These are phyloP conservation scores for Umbilicus rupestris DNA, from an alignment of 164 flowering plant species.

Conservation along the genomic window DNA sequence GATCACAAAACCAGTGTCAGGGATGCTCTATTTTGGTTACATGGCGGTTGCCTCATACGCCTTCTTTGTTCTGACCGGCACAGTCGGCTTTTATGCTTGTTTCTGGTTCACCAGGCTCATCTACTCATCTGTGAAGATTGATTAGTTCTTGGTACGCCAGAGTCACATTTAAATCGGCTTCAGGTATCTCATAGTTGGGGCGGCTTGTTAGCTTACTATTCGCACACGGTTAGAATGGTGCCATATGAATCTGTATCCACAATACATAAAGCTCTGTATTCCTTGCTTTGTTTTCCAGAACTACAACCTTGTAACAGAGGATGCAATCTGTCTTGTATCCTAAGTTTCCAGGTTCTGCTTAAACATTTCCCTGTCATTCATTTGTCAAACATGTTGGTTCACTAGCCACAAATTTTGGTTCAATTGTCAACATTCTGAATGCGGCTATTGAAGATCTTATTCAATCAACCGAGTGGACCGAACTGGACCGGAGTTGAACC, in stretches of 20 bases:
- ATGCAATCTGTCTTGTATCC: background rate
- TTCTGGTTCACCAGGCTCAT: slow-evolving; percentile 11
- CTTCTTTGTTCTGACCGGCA: slow-evolving; percentile 9
- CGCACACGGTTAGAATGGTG: background rate
- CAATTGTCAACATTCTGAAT: too few species aligned
- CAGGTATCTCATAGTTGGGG: background rate
- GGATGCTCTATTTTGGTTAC: slow-evolving; percentile 10
- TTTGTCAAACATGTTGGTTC: too few species aligned
- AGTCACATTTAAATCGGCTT: background rate
- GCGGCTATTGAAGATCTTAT: too few species aligned
- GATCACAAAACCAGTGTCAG: slow-evolving; percentile 8
- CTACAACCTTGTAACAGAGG: background rate
- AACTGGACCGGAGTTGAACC: too few species aligned
- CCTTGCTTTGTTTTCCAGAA: background rate
- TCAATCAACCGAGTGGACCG: too few species aligned
- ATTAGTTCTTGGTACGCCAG: background rate
- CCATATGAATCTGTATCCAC: background rate
- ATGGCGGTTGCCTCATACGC: slow-evolving; percentile 7
- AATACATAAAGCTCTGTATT: background rate
- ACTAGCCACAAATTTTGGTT: too few species aligned
- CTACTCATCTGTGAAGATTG: slow-evolving; percentile 8
- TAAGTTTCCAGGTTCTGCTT: background rate
- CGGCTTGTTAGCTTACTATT: background rate
- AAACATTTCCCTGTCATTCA: too few species aligned
- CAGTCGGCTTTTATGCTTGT: slow-evolving; percentile 11